Base-by-base conservation (phyloP, 2,329 filamentous ascomycete species). In the Microdochium bolleyi region DNA sequence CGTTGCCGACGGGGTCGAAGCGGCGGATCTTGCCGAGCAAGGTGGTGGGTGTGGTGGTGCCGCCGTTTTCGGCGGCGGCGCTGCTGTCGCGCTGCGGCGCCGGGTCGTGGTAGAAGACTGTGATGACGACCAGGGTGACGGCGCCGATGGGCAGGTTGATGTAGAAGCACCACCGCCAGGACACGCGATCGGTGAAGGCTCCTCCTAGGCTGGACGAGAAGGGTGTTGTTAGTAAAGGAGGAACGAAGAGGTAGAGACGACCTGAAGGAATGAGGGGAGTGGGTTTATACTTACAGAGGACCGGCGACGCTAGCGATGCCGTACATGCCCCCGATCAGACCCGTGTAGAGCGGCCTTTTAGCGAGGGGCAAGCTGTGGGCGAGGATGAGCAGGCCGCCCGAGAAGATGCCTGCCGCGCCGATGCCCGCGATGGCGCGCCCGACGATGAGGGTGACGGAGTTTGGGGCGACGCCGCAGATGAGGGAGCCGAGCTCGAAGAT, bases 321-420 rank as follows among this genome's bases (percentile, higher is more conserved):
- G 52, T 71, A 76, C 53, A 64, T 62, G 52, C 60, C 56, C 22
- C 61, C 60, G 44, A 65, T 60, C 9, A 63, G 44, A 14, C 61
- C 62, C 56, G 53, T 58, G 46, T 57, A 58, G 22, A 59, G 50
- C 7, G 64, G 63, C 24, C 63, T 57, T 48, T 55, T 63, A 4
- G 52, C 48, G 0, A 64, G 59, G 3, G 62, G 62, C 9, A 65
- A 58, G 52, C 59, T 61, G 51, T 62, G 54, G 3, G 63, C 62
- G 19, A 74, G 67, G 54, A 77, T 67, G 14, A 65, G 27, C 9
- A 64, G 55, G 16, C 61, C 60, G 22, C 73, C 74, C 53, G 70
- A 74, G 60, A 74, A 71, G 21, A 68, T 67, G 21, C 68, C 69
- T 16, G 74, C 66, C 10, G 72, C 60, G 41, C 72, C 72, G 10